These are phyloP conservation scores for Fusarium coicis DNA, from an alignment of 2,329 filamentous ascomycete genomes.

Conservation along the genomic window DNA sequence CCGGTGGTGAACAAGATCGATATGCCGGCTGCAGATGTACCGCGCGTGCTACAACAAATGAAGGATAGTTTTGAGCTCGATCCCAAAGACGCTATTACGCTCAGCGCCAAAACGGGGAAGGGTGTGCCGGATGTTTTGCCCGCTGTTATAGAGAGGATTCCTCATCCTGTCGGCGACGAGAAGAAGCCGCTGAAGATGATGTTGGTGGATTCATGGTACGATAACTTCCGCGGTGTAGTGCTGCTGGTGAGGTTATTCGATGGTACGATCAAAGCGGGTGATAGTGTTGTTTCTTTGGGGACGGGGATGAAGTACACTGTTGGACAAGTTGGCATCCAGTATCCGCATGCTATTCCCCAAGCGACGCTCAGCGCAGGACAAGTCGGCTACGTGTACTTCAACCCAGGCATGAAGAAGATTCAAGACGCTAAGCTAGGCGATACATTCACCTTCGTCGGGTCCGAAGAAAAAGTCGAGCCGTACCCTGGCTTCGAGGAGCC, in stretches of 20 bases:
- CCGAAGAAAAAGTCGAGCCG: slow-evolving; percentile 79
- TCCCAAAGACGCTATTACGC: slow-evolving; percentile 72
- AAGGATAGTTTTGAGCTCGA: slow-evolving; percentile 88
- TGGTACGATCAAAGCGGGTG: slow-evolving; percentile 82
- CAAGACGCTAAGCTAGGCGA: slow-evolving; percentile 97
- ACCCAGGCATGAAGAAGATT: slow-evolving; percentile 96
- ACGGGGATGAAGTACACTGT: slow-evolving; percentile 92
- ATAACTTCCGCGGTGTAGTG: slow-evolving; percentile 93
- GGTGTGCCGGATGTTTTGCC: slow-evolving; percentile 88
- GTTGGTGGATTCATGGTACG: slow-evolving; percentile 98
- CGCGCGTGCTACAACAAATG: slow-evolving; percentile 87
- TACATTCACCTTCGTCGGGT: slow-evolving; percentile 87
- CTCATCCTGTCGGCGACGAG: slow-evolving; percentile 79
- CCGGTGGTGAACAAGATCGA: slow-evolving; percentile 98
- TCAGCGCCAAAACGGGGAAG: slow-evolving; percentile 93
- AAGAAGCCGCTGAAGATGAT: slow-evolving; percentile 82
- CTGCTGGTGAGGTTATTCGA: slow-evolving; percentile 92
- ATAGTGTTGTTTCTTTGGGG: slow-evolving; percentile 87
- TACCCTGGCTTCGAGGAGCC: slow-evolving; percentile 96
- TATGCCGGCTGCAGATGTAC: slow-evolving; percentile 87
- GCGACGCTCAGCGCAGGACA: slow-evolving; percentile 86
- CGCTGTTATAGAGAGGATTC: slow-evolving; percentile 85
- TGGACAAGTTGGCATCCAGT: slow-evolving; percentile 96
- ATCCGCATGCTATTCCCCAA: slow-evolving; percentile 87
- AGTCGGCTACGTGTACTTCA: slow-evolving; percentile 97